Evolutionary conservation across 169 alveolate genomes (phyloP).

Genomic region (Eimeria sp.): DNA sequence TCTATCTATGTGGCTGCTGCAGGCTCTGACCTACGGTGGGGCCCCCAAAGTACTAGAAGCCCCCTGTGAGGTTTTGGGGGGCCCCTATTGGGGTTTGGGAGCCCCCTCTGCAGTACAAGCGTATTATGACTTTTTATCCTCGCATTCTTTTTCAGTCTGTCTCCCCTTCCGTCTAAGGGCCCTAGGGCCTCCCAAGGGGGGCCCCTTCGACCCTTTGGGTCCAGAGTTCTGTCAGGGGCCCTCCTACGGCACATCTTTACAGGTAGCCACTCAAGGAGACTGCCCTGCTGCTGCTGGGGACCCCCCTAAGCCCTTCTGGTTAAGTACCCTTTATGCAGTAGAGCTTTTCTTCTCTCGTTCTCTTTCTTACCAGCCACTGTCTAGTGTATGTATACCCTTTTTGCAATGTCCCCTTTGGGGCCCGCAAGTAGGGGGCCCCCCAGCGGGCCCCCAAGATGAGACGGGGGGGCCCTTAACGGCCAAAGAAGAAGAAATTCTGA

Average conservation of each 20-base stretch:
- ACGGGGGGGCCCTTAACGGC: background rate
- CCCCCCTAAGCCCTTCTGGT: background rate
- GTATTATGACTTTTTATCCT: slow-evolving; percentile 45
- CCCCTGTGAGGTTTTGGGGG: background rate
- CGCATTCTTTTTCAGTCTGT: slow-evolving; percentile 60
- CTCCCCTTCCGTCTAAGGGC: slow-evolving; percentile 62
- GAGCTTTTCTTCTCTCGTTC: slow-evolving; percentile 65
- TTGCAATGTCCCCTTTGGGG: slow-evolving; percentile 27
- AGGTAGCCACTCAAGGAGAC: background rate
- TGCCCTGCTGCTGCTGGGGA: background rate
- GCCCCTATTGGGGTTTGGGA: background rate
- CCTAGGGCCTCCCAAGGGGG: background rate
- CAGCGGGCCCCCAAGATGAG: background rate
- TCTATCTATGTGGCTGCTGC: background rate
- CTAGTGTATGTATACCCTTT: slow-evolving; percentile 67
- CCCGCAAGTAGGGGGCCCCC: background rate
- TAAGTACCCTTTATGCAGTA: slow-evolving; percentile 38
- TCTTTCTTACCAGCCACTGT: slow-evolving; percentile 32
- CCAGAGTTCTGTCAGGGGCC: background rate
- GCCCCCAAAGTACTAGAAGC: background rate
- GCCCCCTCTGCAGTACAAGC: background rate
- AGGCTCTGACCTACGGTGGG: slow-evolving; percentile 20
- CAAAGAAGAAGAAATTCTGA: background rate
- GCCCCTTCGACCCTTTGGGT: background rate
- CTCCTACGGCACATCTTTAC: background rate